Percentiles rank a stretch among this genome's conserved stretches.
phyloP scores from a whole-genome alignment of 225 moss, liverwort and hornwort genomes.

The Thuidium tamariscinum region DNA sequence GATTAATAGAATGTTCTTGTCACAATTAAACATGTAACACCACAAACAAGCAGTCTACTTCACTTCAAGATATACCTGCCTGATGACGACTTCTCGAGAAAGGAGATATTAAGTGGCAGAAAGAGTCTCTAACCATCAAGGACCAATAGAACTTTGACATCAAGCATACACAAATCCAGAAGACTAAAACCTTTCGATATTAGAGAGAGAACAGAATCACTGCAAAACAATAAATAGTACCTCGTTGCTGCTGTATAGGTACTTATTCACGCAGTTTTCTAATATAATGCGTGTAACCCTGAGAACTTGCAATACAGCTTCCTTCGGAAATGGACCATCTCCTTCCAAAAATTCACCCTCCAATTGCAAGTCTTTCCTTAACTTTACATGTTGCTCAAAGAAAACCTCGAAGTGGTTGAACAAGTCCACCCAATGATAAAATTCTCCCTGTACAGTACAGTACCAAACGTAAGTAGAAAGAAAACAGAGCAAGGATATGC shows the following conservation, averaged over 20 bases:
- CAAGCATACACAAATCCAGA: neutral
- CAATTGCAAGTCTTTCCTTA: slow-evolving; percentile 90
- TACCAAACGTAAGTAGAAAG: neutral
- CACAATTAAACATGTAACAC: neutral
- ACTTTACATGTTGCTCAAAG: slow-evolving; percentile 84
- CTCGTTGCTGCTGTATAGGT: slow-evolving; percentile 92
- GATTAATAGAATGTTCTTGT: neutral
- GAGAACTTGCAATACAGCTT: slow-evolving; percentile 81
- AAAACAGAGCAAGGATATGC: neutral
- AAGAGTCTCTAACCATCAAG: neutral
- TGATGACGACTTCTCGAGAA: neutral
- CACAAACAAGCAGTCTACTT: neutral
- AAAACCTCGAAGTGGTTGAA: slow-evolving; percentile 88
- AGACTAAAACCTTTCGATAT: neutral
- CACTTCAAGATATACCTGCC: neutral
- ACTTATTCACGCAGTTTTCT: slow-evolving; percentile 88
- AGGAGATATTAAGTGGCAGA: neutral
- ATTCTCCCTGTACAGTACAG: slow-evolving; percentile 59
- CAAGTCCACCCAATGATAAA: slow-evolving; percentile 97
- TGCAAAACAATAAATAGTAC: slow-evolving; percentile 16
- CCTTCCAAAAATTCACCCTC: slow-evolving; percentile 71
- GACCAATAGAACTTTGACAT: neutral
- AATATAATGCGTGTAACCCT: slow-evolving; percentile 88
- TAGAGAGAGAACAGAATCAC: neutral
- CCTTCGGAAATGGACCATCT: slow-evolving; percentile 67